Conservation (phyloP, 495 filamentous ascomycete species). For the Trichocladium antarcticum region DNA sequence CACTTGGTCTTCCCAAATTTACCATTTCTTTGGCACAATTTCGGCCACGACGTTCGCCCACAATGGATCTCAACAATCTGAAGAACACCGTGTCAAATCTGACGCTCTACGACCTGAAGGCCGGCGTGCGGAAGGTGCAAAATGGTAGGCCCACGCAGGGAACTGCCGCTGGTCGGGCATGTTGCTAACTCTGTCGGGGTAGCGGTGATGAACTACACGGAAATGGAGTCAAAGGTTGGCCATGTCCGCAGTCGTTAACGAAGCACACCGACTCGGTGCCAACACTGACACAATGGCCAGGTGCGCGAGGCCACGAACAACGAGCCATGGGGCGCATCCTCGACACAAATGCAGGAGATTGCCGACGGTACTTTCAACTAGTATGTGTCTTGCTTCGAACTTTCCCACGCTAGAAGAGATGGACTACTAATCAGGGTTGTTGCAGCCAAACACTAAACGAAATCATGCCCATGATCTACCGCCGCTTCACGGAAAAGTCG, state of each 20-base stretch:
- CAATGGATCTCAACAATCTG: slow-evolving; percentile 77
- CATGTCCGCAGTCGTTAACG: not conserved
- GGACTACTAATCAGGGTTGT: no score
- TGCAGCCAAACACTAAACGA: slow-evolving; percentile 88
- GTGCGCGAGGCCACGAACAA: slow-evolving; percentile 97
- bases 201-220: slow-evolving; percentile 99
- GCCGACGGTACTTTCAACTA: slow-evolving; percentile 97
- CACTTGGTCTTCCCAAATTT: no score
- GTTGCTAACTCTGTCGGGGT: slow-evolving; percentile 11
- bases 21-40: not conserved
- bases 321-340: slow-evolving; percentile 91
- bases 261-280: not conserved
- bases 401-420: not conserved
- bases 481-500: slow-evolving; percentile 94
- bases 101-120: slow-evolving; percentile 94
- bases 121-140: slow-evolving; percentile 91
- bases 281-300: slow-evolving; percentile 29
- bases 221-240: slow-evolving; percentile 92
- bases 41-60: not conserved
- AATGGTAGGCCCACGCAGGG: slow-evolving; percentile 61
- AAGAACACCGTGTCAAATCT: slow-evolving; percentile 88
- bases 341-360: slow-evolving; percentile 85
- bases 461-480: slow-evolving; percentile 99
- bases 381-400: slow-evolving; percentile 43
- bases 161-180: not conserved